Base-by-base conservation (phyloP, 164 flowering plant genomes). In the Brasenia schreberi region DNA sequence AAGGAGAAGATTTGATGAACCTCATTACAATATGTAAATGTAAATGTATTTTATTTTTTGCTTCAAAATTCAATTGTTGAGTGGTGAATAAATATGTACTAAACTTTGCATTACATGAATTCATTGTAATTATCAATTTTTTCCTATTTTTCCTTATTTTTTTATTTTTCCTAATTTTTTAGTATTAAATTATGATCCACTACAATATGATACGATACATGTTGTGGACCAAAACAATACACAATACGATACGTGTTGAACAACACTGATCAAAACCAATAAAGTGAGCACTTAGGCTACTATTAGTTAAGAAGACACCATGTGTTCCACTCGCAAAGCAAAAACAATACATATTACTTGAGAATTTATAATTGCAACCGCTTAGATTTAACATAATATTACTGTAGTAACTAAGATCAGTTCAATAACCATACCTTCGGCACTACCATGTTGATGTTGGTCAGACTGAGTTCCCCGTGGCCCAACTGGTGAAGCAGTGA, bases 371-470 rank as follows among this genome's bases (percentile, higher is more conserved):
- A 58, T 33, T 33, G 39, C 39, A 33, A 33, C 39, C 4, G 39
- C 39, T 33, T 33, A 33, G 39, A 33, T 3, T 33, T 33, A 1
- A 33, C 39, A 33, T 33, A 33, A 3, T 33, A 1, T 33, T 33
- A 33, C 39, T 33, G 39, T 0, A 33, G 4, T 33, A 33, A 33
- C 39, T 33, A 33, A 1, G 39, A 33, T 33, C 39, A 58, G 60
- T 14, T 14, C 17, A 12, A 58, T 14, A 58, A 58, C 60, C 60
- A n/a, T 61, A 61, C 63, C 63, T 61, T 23, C 63, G 2, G 63
- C 12, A n/a, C 63, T 79, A 92, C 97, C 97, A 65, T 80, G 91
- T 67, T 81, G 92, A 70, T 70, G 77, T 69, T 62, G 75, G 73
- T 77, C 83, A 70, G 85, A 33, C 9, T 63, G 84, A 42, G 72